Percentiles rank a stretch among this genome's conserved stretches.
Evolutionary conservation across 2,329 filamentous ascomycete genomes (phyloP).

Genomic region (Beauveria sp.): DNA sequence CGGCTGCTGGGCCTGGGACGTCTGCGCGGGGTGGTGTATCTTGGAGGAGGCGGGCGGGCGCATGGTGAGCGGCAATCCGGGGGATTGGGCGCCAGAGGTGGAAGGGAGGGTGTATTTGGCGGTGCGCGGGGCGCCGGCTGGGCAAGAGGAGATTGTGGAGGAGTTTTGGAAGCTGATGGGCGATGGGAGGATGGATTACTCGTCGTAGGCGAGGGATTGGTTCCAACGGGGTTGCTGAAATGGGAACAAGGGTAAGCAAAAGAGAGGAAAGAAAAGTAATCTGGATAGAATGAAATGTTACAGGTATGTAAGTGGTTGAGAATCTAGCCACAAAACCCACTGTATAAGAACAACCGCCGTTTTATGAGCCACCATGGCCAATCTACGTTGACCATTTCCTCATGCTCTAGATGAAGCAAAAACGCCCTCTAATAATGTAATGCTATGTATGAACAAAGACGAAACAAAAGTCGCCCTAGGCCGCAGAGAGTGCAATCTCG

Average conservation of each 20-base stretch:
- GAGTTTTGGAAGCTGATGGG: constrained; percentile 58
- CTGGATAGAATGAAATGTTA: neutral
- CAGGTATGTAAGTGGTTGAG: neutral
- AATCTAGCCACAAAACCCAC: neutral
- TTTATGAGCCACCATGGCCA: neutral
- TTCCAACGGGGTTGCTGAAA: neutral
- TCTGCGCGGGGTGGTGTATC: constrained; percentile 74
- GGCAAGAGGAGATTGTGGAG: constrained; percentile 54
- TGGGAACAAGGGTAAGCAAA: neutral
- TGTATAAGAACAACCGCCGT: neutral
- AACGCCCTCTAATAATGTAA: neutral
- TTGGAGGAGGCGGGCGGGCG: constrained; percentile 65
- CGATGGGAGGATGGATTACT: constrained; percentile 43
- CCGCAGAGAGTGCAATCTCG: neutral
- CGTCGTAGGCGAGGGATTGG: constrained; percentile 12
- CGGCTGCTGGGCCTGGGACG: constrained; percentile 80
- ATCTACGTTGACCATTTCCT: neutral
- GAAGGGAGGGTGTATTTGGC: constrained; percentile 56
- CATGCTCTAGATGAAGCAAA: neutral
- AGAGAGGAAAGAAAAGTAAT: neutral
- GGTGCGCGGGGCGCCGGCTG: constrained; percentile 49
- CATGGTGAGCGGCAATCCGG: constrained; percentile 66
- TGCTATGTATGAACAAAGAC: neutral
- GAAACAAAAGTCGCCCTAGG: neutral
- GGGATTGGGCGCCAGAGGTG: constrained; percentile 56